Evolutionary conservation across 306 rosid genomes (phyloP).

Genomic region (Lathyrus tuberosus): DNA sequence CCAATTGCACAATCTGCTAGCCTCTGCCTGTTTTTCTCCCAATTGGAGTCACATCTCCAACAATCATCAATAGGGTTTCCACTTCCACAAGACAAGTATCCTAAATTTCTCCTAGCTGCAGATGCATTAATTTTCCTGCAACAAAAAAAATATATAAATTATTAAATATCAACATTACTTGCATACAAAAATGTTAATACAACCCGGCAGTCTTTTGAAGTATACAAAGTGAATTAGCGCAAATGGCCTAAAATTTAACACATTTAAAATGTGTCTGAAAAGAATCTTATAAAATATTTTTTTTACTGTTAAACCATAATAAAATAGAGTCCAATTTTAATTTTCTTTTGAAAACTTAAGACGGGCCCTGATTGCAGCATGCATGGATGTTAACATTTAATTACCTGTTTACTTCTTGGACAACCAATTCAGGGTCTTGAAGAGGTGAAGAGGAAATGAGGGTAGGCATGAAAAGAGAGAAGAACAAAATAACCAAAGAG

Average conservation of each 20-base stretch:
- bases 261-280: too few relatives aligned
- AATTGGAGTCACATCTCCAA: constrained; percentile 85
- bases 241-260: too few relatives aligned
- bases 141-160: neutral
- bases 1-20: constrained; percentile 95
- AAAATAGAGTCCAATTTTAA: too few relatives aligned
- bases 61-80: constrained; percentile 98
- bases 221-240: too few relatives aligned
- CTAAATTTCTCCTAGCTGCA: constrained; percentile 63
- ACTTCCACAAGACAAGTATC: constrained; percentile 74
- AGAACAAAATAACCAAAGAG: constrained; percentile 49
- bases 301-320: too few relatives aligned
- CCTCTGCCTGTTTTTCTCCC: constrained; percentile 78
- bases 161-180: neutral
- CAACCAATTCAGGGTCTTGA: constrained; percentile 66
- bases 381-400: constrained; percentile 24
- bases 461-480: constrained; percentile 46
- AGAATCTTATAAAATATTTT: too few relatives aligned
- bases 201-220: too few relatives aligned
- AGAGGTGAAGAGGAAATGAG: constrained; percentile 55
- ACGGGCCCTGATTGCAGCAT: too few relatives aligned
- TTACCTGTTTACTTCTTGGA: constrained; percentile 82
- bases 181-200: neutral
- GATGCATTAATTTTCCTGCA: constrained; percentile 72
- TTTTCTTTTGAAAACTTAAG: too few relatives aligned